These are phyloP conservation scores for Coelastrella sp. DNA, from an alignment of 139 green algal genomes.

Conservation along the genomic window DNA sequence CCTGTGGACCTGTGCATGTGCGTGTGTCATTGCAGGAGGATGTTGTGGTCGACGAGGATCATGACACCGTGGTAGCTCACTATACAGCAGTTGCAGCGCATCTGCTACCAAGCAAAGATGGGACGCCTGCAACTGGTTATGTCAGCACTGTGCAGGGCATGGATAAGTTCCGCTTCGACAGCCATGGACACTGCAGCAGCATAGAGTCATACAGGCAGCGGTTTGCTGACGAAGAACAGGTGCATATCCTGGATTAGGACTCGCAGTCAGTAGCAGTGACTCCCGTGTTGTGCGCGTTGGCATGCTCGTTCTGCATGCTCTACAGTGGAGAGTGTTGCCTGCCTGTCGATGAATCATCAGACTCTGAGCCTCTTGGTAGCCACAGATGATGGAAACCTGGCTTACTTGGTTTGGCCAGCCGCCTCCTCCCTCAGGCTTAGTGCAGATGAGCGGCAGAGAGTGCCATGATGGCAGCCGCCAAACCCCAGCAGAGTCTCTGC, in stretches of 20 bases:
- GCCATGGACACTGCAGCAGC: conserved; percentile 17
- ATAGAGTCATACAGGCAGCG: conserved; percentile 16
- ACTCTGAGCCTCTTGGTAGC: no score
- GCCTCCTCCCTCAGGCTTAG: no score
- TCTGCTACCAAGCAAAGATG: conserved; percentile 24
- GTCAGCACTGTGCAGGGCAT: conserved; percentile 36
- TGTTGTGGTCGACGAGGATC: conserved; percentile 17
- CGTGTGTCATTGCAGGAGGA: conserved; percentile 23
- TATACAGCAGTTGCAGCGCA: conserved; percentile 27
- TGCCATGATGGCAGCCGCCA: no score
- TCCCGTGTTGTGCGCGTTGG: no score
- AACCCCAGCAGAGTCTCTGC: no score
- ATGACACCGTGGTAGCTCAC: conserved; percentile 7
- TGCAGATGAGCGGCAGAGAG: no score
- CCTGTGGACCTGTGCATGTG: background rate
- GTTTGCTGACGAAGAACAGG: conserved; percentile 21
- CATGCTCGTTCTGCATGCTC: no score
- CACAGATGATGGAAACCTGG: no score
- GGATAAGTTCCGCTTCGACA: conserved; percentile 26
- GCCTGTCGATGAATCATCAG: no score
- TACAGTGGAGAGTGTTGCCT: no score
- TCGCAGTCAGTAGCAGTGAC: no score
- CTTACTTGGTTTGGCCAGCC: no score
- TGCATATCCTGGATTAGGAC: background rate
- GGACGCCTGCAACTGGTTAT: conserved; percentile 11